phyloP scores from a whole-genome alignment of 768 basidiomycete species.

The Rhodotorula sphaerocarpa region DNA sequence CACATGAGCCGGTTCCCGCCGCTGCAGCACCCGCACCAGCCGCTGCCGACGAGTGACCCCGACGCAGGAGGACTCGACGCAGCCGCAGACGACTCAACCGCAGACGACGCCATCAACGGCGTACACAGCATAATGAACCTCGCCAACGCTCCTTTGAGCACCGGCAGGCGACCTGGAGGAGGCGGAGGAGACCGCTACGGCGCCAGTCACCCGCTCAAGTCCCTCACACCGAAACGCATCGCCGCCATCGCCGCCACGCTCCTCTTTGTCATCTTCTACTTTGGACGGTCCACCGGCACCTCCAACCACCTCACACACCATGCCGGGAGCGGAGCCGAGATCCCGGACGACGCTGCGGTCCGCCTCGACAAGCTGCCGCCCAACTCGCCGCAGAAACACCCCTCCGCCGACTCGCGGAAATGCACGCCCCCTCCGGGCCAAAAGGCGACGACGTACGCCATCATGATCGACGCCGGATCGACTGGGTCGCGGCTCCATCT shows the following conservation, averaged over 20 bases:
- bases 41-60: neutral
- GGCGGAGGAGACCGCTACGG: neutral
- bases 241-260: slow-evolving; percentile 24
- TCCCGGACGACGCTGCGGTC: slow-evolving; percentile 7
- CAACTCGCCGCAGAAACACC: slow-evolving; percentile 26
- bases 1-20: no score
- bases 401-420: neutral
- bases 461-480: slow-evolving; percentile 98
- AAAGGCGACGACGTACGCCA: slow-evolving; percentile 59
- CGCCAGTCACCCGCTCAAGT: slow-evolving; percentile 11
- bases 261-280: slow-evolving; percentile 33
- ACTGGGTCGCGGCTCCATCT: slow-evolving; percentile 95
- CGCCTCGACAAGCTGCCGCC: slow-evolving; percentile 25
- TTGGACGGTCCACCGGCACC: slow-evolving; percentile 14
- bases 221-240: slow-evolving; percentile 30
- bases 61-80: no score
- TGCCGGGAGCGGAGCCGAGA: neutral
- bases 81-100: slow-evolving; percentile 11
- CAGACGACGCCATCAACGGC: slow-evolving; percentile 9
- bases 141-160: slow-evolving; percentile 6
- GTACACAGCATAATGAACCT: no score
- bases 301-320: neutral
- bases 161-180: neutral
- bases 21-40: no score
- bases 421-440: slow-evolving; percentile 29